Evolutionary conservation across 2,329 filamentous ascomycete species (phyloP).

Genomic region (Alternaria arborescens): DNA sequence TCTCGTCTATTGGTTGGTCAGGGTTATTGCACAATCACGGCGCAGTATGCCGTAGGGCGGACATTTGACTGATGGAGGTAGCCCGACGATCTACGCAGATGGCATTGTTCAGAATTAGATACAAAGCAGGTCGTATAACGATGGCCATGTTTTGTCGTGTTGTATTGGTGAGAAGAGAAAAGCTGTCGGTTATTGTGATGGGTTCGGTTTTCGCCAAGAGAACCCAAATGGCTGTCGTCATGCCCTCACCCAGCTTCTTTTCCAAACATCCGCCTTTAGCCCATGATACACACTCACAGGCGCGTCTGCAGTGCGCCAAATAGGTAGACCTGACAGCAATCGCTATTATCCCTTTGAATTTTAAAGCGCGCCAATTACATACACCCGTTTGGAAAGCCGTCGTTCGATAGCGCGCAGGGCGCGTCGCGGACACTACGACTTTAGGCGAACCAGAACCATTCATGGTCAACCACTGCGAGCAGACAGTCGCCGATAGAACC

Average conservation of each 20-base stretch:
- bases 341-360: background rate
- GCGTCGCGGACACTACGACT: background rate
- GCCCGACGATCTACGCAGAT: background rate
- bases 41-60: background rate
- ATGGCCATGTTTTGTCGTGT: background rate
- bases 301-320: background rate
- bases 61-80: background rate
- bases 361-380: background rate
- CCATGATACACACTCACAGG: background rate
- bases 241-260: background rate
- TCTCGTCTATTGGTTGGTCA: background rate
- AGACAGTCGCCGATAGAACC: background rate
- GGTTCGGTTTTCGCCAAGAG: background rate
- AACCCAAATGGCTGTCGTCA: background rate
- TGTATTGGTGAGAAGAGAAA: background rate
- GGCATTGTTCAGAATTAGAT: background rate
- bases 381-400: background rate
- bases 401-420: background rate
- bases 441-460: conserved; percentile 14
- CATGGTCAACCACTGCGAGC: conserved; percentile 8
- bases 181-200: background rate
- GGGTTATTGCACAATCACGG: background rate
- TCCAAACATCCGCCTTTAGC: background rate
- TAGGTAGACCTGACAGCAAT: background rate
- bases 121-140: background rate